Base-by-base conservation (phyloP, 331 rosid species). In the Dryas integrifolia region DNA sequence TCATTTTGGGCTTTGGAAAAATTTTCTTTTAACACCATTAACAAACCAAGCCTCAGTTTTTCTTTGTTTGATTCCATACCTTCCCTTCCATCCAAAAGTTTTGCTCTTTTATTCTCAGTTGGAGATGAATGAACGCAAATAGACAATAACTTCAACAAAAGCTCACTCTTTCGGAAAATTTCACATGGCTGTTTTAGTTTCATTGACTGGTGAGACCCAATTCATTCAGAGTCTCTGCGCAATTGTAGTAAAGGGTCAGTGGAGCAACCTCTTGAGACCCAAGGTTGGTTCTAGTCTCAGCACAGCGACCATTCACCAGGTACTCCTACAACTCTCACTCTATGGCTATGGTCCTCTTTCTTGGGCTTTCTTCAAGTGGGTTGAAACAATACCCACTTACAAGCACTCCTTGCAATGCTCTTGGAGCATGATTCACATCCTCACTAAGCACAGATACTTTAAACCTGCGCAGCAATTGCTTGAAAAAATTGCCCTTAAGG, bases 351-450 rank as follows among this genome's bases (percentile, higher is more conserved):
- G 82, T 5, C 89, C 85, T 9, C 76, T 70, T 69, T 70, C 88
- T 58, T 83, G 86, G 76, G 65, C 77, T 45, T 89, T 93, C 83
- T 93, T 86, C 94, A 89, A 86, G 60, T 93, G 97, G 97, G 78
- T 74, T 15, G 84, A 85, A 40, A 85, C 85, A 5, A 60, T 73
- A 49, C 87, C 93, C 56, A 68, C 86, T 61, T 88, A 80, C 69
- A 88, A 69, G 61, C 96, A 88, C 79, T 83, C 96, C 75, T 81
- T 93, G 81, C 89, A 86, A 46, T 86, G 90, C 69, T 83, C 91
- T 18, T 93, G 97, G 95, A 72, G 85, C 72, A 89, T 91, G 97
- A 55, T 89, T 72, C 81, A 85, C 78, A 80, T 89, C 2, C 91
- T 91, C 16, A 77, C 92, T 0, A 76, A 82, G 82, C 86, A 89